Percentiles rank a stretch among this genome's conserved stretches.
phyloP scores from a whole-genome alignment of 2,329 filamentous ascomycete genomes.

The Incumbomyces delicatus region DNA sequence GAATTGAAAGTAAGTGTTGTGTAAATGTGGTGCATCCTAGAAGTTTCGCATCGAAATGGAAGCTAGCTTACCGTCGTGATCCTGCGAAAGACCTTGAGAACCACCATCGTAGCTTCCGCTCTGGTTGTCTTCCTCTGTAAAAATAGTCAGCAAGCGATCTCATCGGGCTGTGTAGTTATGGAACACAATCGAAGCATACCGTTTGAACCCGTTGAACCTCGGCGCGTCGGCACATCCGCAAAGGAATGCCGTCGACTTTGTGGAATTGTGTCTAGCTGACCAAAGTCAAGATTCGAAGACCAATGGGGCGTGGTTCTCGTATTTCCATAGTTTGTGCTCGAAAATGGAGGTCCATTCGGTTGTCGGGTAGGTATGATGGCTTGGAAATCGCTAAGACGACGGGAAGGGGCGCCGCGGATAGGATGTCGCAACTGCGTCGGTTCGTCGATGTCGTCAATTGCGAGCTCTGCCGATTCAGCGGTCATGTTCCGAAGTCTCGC shows the following conservation, averaged over 20 bases:
- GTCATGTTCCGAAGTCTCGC: slow-evolving; percentile 34
- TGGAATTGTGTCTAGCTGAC: slow-evolving; percentile 34
- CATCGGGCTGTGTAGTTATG: background rate
- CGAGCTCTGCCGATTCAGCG: slow-evolving; percentile 35
- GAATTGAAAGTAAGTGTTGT: too few species aligned
- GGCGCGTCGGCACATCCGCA: slow-evolving; percentile 40
- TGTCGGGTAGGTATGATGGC: slow-evolving; percentile 31
- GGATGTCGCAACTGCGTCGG: slow-evolving; percentile 25
- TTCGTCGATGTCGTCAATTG: slow-evolving; percentile 37
- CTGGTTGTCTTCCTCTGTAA: slow-evolving; percentile 2
- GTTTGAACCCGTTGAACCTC: slow-evolving; percentile 33
- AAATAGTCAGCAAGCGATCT: background rate
- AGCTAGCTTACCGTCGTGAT: slow-evolving; percentile 5
- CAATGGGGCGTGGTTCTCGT: slow-evolving; percentile 35
- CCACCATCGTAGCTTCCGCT: slow-evolving; percentile 1
- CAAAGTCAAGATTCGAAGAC: slow-evolving; percentile 42
- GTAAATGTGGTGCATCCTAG: slow-evolving; percentile 12
- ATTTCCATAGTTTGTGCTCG: slow-evolving; percentile 22
- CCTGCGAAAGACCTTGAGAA: background rate
- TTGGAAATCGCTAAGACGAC: slow-evolving; percentile 35
- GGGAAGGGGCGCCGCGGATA: slow-evolving; percentile 30
- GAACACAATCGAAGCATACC: slow-evolving; percentile 20
- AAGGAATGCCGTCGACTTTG: slow-evolving; percentile 44
- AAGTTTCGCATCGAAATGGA: background rate
- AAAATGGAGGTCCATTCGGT: slow-evolving; percentile 23